A percentile compares a stretch with the other conserved stretches of the same genome.
Conservation (phyloP, 2,329 filamentous ascomycete genomes). For the Botrytis pseudocinerea region DNA sequence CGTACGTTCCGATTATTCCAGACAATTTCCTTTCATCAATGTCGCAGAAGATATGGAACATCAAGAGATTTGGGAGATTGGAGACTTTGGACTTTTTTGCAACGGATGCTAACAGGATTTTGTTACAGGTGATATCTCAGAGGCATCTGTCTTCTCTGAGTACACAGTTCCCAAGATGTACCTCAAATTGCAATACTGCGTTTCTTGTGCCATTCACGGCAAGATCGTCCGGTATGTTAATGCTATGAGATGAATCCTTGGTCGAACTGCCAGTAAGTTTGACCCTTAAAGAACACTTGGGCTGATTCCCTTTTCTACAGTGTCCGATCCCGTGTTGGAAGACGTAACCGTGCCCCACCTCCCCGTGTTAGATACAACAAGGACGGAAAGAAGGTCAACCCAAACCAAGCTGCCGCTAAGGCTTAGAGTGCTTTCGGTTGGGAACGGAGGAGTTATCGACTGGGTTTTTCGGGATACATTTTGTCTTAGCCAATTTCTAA, state of each 20-base stretch:
- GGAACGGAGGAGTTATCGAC: conserved; percentile 22
- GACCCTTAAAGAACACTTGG: conserved; percentile 47
- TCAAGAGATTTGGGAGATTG: background rate
- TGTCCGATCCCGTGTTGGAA: conserved; percentile 94
- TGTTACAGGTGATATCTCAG: conserved; percentile 93
- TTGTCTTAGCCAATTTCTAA: conserved; percentile 22
- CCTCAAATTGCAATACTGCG: conserved; percentile 99
- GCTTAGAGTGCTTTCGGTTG: conserved; percentile 30
- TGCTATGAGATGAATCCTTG: conserved; percentile 60
- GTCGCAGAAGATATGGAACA: background rate
- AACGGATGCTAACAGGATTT: conserved; percentile 24
- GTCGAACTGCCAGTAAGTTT: conserved; percentile 47
- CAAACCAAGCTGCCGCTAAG: conserved; percentile 42
- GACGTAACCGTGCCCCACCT: conserved; percentile 97
- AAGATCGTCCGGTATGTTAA: conserved; percentile 99
- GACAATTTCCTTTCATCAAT: background rate
- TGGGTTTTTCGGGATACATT: conserved; percentile 23
- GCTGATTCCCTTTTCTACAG: conserved; percentile 51
- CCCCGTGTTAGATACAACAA: conserved; percentile 99
- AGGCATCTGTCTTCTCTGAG: conserved; percentile 98
- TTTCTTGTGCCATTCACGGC: conserved; percentile 99
- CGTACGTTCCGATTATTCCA: conserved; percentile 65
- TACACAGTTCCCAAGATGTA: conserved; percentile 99
- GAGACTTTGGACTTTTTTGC: background rate
- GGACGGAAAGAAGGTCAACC: conserved; percentile 98